Conservation (phyloP, 2,329 filamentous ascomycete species). For the Aspergillus versicolor region DNA sequence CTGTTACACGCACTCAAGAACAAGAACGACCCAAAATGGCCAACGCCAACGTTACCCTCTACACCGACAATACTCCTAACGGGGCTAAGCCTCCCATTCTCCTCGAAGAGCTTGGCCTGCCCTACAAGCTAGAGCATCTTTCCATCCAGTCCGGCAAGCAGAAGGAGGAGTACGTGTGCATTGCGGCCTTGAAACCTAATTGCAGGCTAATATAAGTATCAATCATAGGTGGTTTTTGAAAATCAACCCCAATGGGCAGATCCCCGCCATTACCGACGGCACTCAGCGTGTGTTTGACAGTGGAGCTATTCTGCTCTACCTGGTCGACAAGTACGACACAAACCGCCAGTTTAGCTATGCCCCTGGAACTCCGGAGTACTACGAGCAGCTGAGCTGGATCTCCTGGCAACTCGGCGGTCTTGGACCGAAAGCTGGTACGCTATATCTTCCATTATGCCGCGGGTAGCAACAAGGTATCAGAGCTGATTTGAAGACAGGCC, state of each 20-base stretch:
- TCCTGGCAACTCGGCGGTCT: slow-evolving; percentile 2
- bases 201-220: neutral
- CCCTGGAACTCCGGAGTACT: neutral
- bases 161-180: neutral
- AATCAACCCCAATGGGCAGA: slow-evolving; percentile 1
- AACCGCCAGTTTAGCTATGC: neutral
- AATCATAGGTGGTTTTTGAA: neutral
- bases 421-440: neutral
- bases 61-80: neutral
- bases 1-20: neutral
- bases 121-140: neutral
- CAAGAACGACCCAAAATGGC: neutral
- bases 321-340: neutral
- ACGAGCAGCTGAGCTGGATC: slow-evolving; percentile 5
- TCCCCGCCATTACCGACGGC: slow-evolving; percentile 2
- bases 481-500: neutral
- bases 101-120: neutral
- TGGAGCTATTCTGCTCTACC: neutral
- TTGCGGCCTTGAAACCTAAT: neutral
- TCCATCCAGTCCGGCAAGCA: neutral
- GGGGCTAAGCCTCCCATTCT: neutral
- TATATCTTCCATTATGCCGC: no score
- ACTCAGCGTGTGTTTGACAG: slow-evolving; percentile 1
- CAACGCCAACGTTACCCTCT: neutral
- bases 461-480: neutral